A percentile compares a stretch with the other conserved stretches of the same genome.
These are phyloP conservation scores for Trichoderma gracile DNA, from an alignment of 2,329 filamentous ascomycete genomes.

Conservation along the genomic window DNA sequence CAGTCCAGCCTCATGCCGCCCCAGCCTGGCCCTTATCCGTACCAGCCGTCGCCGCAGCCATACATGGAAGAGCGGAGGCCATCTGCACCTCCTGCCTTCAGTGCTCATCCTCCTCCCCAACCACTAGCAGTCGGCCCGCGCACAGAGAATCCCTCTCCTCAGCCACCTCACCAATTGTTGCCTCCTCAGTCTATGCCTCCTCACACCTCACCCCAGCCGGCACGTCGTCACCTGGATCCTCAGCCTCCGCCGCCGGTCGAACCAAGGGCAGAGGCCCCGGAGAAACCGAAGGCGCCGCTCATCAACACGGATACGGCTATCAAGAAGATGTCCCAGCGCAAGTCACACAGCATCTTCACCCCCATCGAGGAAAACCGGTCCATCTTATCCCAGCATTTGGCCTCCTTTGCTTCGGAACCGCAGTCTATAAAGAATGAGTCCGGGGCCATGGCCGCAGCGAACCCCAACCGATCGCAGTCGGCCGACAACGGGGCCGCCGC, in stretches of 20 bases:
- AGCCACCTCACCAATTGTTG: slow-evolving; percentile 55
- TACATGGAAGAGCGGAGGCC: slow-evolving; percentile 77
- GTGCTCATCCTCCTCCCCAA: slow-evolving; percentile 57
- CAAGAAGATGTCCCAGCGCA: slow-evolving; percentile 70
- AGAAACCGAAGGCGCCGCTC: slow-evolving; percentile 48
- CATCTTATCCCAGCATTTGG: slow-evolving; percentile 80
- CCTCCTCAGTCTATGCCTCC: slow-evolving; percentile 50
- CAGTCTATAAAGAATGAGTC: slow-evolving; percentile 43
- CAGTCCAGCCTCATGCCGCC: slow-evolving; percentile 43
- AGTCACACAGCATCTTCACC: slow-evolving; percentile 92
- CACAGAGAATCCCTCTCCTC: slow-evolving; percentile 61
- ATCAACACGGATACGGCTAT: slow-evolving; percentile 55
- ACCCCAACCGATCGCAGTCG: slow-evolving; percentile 61
- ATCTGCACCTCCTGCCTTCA: slow-evolving; percentile 68
- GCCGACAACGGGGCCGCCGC: slow-evolving; percentile 62
- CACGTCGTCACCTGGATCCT: slow-evolving; percentile 51
- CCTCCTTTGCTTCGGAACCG: slow-evolving; percentile 62
- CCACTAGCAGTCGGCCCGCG: slow-evolving; percentile 49
- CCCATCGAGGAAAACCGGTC: slow-evolving; percentile 93
- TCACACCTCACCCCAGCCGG: slow-evolving; percentile 49
- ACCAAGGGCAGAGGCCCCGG: slow-evolving; percentile 50
- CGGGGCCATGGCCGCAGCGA: slow-evolving; percentile 36
- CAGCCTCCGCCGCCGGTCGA: slow-evolving; percentile 54
- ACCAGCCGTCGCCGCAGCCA: slow-evolving; percentile 48
- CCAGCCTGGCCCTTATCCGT: slow-evolving; percentile 43